Percentiles rank a stretch among this genome's conserved stretches.
phyloP scores from a whole-genome alignment of 2,329 filamentous ascomycete genomes.

The Penicillium thymicola region DNA sequence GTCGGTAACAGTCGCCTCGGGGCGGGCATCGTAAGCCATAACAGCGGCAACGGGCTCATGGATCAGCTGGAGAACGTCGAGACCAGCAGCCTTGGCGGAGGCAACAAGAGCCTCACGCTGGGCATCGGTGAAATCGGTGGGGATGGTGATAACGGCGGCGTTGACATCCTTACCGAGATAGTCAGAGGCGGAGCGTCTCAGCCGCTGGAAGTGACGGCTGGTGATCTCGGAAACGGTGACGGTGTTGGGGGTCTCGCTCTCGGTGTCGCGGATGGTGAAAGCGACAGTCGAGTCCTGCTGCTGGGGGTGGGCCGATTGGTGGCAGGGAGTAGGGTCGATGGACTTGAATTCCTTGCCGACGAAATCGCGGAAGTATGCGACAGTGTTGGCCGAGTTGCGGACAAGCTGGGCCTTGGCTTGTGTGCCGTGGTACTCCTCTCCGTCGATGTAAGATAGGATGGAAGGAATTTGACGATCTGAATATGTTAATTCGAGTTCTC shows the following conservation, averaged over 20 bases:
- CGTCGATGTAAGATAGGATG: constrained; percentile 88
- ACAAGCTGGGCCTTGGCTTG: constrained; percentile 94
- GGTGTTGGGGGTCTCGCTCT: constrained; percentile 61
- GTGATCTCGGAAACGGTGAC: constrained; percentile 77
- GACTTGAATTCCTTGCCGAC: constrained; percentile 94
- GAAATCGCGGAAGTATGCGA: constrained; percentile 95
- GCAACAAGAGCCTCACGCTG: constrained; percentile 78
- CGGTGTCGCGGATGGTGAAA: constrained; percentile 80
- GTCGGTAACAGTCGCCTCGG: constrained; percentile 70
- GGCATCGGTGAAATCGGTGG: constrained; percentile 85
- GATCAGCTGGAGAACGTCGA: constrained; percentile 92
- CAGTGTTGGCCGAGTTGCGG: constrained; percentile 87
- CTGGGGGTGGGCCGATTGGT: constrained; percentile 86
- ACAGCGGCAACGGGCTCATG: constrained; percentile 85
- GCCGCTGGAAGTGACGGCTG: constrained; percentile 77
- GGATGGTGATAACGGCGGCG: constrained; percentile 89
- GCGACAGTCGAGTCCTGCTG: constrained; percentile 68
- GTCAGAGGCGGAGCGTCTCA: constrained; percentile 80
- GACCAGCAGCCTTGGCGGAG: constrained; percentile 72
- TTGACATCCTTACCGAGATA: constrained; percentile 92
- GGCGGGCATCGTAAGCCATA: constrained; percentile 85
- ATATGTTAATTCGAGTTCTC: constrained; percentile 17
- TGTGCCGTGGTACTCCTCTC: constrained; percentile 93
- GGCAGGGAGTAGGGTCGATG: constrained; percentile 93
- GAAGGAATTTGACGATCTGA: constrained; percentile 94